phyloP scores from a whole-genome alignment of 495 filamentous ascomycete genomes.

The Neurospora sp. region DNA sequence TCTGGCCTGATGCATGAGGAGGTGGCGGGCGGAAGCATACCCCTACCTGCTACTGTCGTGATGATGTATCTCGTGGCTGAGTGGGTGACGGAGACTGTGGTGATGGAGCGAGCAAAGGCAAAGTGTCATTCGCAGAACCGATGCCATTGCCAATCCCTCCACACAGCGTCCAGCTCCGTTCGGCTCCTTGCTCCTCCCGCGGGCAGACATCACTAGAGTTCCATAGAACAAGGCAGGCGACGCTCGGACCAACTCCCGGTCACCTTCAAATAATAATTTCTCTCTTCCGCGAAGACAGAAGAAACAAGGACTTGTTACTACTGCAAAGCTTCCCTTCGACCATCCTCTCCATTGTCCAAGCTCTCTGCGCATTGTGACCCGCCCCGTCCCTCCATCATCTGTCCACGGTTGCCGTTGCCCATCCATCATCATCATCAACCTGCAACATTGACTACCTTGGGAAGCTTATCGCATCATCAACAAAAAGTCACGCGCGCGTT shows the following conservation, averaged over 20 bases:
- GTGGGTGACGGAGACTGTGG: neutral
- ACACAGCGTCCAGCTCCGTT: neutral
- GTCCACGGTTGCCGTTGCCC: neutral
- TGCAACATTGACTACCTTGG: neutral
- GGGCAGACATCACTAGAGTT: neutral
- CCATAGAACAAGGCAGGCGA: neutral
- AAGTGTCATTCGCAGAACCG: neutral
- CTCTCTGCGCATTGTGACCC: constrained; percentile 18
- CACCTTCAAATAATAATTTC: constrained; percentile 26
- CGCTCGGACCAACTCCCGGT: constrained; percentile 21
- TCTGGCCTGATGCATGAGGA: neutral
- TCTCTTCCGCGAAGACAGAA: constrained; percentile 14
- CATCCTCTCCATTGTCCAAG: constrained; percentile 9
- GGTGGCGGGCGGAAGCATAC: neutral
- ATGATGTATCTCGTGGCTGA: neutral
- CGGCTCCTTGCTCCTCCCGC: neutral
- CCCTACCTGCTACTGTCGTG: neutral
- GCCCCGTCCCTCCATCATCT: neutral
- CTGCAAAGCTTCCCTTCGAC: constrained; percentile 19
- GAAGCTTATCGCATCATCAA: neutral
- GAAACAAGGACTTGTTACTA: neutral
- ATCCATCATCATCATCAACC: neutral
- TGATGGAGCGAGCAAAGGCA: neutral
- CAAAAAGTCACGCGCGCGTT: constrained; percentile 1
- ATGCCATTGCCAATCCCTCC: neutral